Conservation (phyloP, 2,329 filamentous ascomycete genomes). For the Aspergillaceae sp. region DNA sequence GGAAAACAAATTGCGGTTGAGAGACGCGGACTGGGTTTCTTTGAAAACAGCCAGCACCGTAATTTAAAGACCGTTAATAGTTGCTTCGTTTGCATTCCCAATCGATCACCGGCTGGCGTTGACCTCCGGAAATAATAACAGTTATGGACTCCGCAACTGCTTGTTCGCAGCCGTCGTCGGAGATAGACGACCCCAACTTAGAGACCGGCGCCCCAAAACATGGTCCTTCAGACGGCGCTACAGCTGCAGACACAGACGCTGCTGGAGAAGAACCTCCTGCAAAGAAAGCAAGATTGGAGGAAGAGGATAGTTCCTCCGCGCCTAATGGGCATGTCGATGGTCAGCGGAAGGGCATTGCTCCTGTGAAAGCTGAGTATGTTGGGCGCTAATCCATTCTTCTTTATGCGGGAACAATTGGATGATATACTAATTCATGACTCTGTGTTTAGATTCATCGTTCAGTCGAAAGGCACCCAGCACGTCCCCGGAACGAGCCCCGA, state of each 20-base stretch:
- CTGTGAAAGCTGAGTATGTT: constrained; percentile 63
- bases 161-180: constrained; percentile 2
- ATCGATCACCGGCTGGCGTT: background rate
- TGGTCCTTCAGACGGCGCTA: constrained; percentile 14
- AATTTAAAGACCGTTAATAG: background rate
- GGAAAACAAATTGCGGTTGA: background rate
- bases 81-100: background rate
- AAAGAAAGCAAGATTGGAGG: constrained; percentile 53
- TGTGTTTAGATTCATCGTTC: constrained; percentile 24
- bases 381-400: background rate
- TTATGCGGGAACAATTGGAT: background rate
- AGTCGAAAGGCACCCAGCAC: constrained; percentile 10
- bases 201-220: constrained; percentile 13
- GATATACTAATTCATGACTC: background rate
- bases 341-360: constrained; percentile 51
- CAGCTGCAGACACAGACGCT: constrained; percentile 20
- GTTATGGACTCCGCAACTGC: constrained; percentile 8
- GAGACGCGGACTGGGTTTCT: background rate
- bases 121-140: no score
- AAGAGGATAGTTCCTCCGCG: constrained; percentile 6
- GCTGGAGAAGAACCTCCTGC: constrained; percentile 36
- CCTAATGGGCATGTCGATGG: constrained; percentile 18
- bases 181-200: constrained; percentile 2
- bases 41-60: background rate
- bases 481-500: constrained; percentile 37